Conservation (phyloP, 2,329 filamentous ascomycete genomes). For the Aureobasidium sp. region DNA sequence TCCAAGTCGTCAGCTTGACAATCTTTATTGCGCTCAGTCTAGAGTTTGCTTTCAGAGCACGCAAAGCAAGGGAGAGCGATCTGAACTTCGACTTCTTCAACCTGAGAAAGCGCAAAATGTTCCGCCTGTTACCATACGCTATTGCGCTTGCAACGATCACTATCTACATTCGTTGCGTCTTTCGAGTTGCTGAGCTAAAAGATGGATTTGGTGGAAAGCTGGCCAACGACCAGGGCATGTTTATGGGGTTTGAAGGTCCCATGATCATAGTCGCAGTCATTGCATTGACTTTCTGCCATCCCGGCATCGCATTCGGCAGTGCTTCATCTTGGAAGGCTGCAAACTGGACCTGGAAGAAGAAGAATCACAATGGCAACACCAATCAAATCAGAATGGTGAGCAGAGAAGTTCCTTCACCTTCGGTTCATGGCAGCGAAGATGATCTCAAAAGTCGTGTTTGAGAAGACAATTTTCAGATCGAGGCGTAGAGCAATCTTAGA, state of each 20-base stretch:
- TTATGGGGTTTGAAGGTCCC: constrained; percentile 44
- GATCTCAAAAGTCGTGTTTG: not conserved
- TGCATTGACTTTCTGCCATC: constrained; percentile 40
- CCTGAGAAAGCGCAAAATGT: constrained; percentile 15
- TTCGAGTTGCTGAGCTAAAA: constrained; percentile 44
- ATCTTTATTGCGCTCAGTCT: constrained; percentile 37
- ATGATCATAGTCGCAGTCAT: constrained; percentile 43
- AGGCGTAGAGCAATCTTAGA: no score
- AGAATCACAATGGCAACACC: not conserved
- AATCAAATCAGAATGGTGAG: not conserved
- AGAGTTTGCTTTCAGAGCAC: constrained; percentile 25
- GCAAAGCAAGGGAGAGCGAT: constrained; percentile 6
- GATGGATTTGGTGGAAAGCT: constrained; percentile 41
- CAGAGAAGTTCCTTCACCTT: not conserved
- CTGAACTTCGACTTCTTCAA: constrained; percentile 2
- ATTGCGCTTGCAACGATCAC: constrained; percentile 36
- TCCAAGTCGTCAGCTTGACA: constrained; percentile 46
- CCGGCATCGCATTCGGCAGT: constrained; percentile 27
- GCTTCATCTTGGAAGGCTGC: constrained; percentile 10
- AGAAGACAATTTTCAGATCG: no score
- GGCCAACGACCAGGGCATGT: constrained; percentile 39
- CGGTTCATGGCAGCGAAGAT: not conserved
- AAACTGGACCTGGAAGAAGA: constrained; percentile 18
- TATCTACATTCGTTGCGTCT: constrained; percentile 44
- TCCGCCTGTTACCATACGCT: constrained; percentile 16